Evolutionary conservation across 1,284 basidiomycete genomes (phyloP).

Genomic region (Trametes hirsuta): DNA sequence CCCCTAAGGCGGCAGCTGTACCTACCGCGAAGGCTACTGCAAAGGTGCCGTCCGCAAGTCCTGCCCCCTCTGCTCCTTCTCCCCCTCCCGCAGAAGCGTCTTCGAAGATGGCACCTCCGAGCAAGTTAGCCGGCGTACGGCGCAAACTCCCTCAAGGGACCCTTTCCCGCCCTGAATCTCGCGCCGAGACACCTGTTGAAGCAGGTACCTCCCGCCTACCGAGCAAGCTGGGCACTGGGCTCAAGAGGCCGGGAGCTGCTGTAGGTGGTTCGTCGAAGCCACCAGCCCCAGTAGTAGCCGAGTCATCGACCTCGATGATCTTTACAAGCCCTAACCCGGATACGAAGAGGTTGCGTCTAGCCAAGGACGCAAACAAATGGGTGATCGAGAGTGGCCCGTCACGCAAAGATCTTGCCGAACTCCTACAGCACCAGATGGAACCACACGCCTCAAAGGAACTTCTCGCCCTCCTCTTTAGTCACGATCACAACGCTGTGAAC

Average conservation of each 20-base stretch:
- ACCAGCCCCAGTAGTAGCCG: constrained; percentile 38
- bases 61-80: constrained; percentile 26
- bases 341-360: constrained; percentile 72
- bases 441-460: constrained; percentile 79
- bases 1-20: constrained; percentile 28
- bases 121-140: constrained; percentile 65
- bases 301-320: constrained; percentile 47
- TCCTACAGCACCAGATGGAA: constrained; percentile 92
- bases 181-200: constrained; percentile 58
- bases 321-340: constrained; percentile 78
- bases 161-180: constrained; percentile 59
- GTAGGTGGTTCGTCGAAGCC: constrained; percentile 34
- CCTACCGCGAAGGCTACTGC: constrained; percentile 18
- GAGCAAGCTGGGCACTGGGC: constrained; percentile 45
- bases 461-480: constrained; percentile 86
- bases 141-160: constrained; percentile 72
- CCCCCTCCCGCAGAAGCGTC: constrained; percentile 21
- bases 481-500: constrained; percentile 94
- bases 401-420: constrained; percentile 86
- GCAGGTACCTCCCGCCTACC: constrained; percentile 40
- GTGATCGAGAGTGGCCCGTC: constrained; percentile 81
- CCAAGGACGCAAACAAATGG: constrained; percentile 84
- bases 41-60: constrained; percentile 13
- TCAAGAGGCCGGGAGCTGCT: constrained; percentile 54
- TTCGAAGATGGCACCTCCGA: constrained; percentile 32